phyloP scores from a whole-genome alignment of 345 rosid genomes.

The Citrus medica region DNA sequence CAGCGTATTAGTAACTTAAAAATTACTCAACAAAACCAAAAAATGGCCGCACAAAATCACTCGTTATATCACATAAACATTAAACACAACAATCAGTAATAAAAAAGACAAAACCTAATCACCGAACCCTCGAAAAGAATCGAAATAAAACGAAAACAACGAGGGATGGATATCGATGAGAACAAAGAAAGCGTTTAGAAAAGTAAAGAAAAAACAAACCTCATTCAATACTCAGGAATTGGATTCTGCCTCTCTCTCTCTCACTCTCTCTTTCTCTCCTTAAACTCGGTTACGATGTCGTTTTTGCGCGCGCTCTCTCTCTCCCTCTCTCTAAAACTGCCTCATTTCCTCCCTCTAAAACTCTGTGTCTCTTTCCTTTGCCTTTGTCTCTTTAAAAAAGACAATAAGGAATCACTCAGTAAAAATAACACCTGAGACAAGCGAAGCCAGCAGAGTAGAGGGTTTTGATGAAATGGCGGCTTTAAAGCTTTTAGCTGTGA shows the following conservation, averaged over 20 bases:
- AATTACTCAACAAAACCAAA: not conserved
- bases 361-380: not conserved
- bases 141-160: not conserved
- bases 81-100: not conserved
- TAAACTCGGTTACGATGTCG: not conserved
- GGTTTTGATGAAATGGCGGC: conserved; percentile 18
- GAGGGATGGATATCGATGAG: not conserved
- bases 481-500: not conserved
- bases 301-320: not conserved
- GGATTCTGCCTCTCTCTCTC: not conserved
- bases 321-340: not conserved
- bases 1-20: not conserved
- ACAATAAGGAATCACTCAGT: not conserved
- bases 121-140: not conserved
- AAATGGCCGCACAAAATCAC: not conserved
- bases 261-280: not conserved
- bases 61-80: not conserved
- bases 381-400: not conserved
- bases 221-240: conserved; percentile 5
- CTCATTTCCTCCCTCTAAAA: not conserved
- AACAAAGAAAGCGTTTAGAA: not conserved
- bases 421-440: not conserved
- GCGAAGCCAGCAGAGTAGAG: not conserved
- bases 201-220: not conserved
- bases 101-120: not conserved